Conservation (phyloP, 2,329 filamentous ascomycete genomes). For the Plectosphaerella cucumerina region DNA sequence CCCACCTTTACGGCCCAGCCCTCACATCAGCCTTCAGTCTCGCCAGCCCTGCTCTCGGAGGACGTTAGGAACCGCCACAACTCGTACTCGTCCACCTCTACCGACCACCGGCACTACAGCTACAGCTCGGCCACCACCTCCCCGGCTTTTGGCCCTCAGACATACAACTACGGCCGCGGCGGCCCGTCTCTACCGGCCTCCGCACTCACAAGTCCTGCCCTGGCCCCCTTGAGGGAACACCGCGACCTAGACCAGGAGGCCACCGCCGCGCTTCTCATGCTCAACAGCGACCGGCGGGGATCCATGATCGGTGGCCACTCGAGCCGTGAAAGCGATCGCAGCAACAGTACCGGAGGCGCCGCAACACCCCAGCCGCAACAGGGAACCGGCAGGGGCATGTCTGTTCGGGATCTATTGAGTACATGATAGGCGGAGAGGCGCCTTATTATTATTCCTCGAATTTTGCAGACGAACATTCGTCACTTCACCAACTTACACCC, state of each 20-base stretch:
- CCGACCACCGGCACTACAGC: conserved; percentile 45
- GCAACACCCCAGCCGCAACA: conserved; percentile 26
- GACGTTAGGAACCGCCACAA: conserved; percentile 41
- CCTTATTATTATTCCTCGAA: no score
- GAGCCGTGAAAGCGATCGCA: conserved; percentile 24
- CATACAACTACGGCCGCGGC: conserved; percentile 33
- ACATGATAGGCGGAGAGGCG: conserved; percentile 27
- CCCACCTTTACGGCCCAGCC: conserved; percentile 34
- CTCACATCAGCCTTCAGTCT: conserved; percentile 40
- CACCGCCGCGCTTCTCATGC: conserved; percentile 81
- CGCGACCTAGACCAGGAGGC: conserved; percentile 69
- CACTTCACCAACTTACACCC: no score
- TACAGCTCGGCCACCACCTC: conserved; percentile 45
- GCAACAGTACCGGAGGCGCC: conserved; percentile 39
- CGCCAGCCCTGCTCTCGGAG: conserved; percentile 46
- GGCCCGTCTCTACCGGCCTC: conserved; percentile 40
- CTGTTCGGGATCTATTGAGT: conserved; percentile 50
- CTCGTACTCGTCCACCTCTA: conserved; percentile 51
- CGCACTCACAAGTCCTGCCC: conserved; percentile 53
- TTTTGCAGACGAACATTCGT: no score
- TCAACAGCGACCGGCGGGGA: conserved; percentile 71
- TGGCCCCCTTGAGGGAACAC: conserved; percentile 40
- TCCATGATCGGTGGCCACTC: conserved; percentile 16
- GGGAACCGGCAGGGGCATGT: conserved; percentile 41
- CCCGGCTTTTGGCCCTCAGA: conserved; percentile 52